Conservation (phyloP, 192 early-diverging fungal species). For the Geranomyces michiganensis region DNA sequence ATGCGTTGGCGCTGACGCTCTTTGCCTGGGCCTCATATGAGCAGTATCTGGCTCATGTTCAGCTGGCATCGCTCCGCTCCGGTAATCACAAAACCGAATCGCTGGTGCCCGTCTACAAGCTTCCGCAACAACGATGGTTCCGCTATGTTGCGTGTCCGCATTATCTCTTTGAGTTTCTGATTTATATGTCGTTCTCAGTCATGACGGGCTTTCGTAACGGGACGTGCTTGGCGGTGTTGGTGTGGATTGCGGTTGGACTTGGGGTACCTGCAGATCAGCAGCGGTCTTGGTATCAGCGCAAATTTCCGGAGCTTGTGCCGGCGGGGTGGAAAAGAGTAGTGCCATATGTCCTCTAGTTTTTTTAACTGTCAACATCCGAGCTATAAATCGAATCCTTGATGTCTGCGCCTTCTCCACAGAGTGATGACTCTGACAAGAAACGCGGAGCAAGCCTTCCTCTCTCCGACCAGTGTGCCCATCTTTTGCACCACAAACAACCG, state of each 20-base stretch:
- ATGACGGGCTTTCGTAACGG: conserved; percentile 45
- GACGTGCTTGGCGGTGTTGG: conserved; percentile 45
- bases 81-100: neutral
- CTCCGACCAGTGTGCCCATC: too few species aligned
- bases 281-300: conserved; percentile 67
- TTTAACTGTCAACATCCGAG: too few species aligned
- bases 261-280: conserved; percentile 64
- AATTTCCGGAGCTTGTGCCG: conserved; percentile 52
- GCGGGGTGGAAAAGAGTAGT: conserved; percentile 24
- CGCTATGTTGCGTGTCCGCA: conserved; percentile 42
- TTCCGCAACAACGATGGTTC: conserved; percentile 37
- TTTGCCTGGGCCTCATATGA: conserved; percentile 29
- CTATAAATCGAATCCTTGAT: too few species aligned
- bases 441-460: too few species aligned
- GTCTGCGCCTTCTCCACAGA: too few species aligned
- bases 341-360: conserved; percentile 8
- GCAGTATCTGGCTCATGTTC: conserved; percentile 31
- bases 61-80: conserved; percentile 25
- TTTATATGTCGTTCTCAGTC: conserved; percentile 47
- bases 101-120: conserved; percentile 15
- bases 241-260: conserved; percentile 69
- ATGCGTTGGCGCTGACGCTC: conserved; percentile 23
- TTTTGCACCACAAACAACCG: too few species aligned
- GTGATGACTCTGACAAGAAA: too few species aligned
- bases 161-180: conserved; percentile 43